phyloP scores from a whole-genome alignment of 1,284 basidiomycete species.

The Vanrija humicola region DNA sequence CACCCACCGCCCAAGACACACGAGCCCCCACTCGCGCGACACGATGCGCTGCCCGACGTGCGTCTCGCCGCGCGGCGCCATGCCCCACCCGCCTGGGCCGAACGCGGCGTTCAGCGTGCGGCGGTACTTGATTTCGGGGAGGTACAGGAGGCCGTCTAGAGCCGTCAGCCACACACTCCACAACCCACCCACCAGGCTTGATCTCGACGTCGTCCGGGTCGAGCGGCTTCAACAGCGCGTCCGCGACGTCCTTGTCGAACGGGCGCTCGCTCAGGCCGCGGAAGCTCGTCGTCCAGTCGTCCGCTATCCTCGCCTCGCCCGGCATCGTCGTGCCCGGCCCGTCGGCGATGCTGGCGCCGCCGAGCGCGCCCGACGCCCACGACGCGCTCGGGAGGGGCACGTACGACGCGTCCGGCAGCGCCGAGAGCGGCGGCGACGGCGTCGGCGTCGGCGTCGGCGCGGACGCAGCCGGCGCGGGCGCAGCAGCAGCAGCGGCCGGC shows the following conservation, averaged over 20 bases:
- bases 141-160: conserved; percentile 85
- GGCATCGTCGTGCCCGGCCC: not conserved
- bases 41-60: conserved; percentile 86
- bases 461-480: not conserved
- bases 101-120: conserved; percentile 90
- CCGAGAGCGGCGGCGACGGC: conserved; percentile 17
- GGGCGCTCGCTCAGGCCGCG: conserved; percentile 73
- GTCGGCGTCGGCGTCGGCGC: conserved; percentile 1
- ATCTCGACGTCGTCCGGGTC: conserved; percentile 51
- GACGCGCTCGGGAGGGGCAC: conserved; percentile 9
- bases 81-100: conserved; percentile 94
- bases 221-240: conserved; percentile 70
- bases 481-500: not conserved
- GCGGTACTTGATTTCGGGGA: conserved; percentile 98
- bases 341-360: conserved; percentile 1
- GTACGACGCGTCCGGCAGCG: conserved; percentile 20
- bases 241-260: conserved; percentile 71
- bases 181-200: conserved; percentile 8
- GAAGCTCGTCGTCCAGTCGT: conserved; percentile 86
- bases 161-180: not conserved
- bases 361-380: not conserved
- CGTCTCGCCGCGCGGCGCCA: conserved; percentile 88
- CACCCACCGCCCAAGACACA: conserved; percentile 80
- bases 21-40: conserved; percentile 88
- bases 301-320: not conserved